These are phyloP conservation scores for Spencermartinsiella europaea DNA, from an alignment of 805 yeast species.

Conservation along the genomic window DNA sequence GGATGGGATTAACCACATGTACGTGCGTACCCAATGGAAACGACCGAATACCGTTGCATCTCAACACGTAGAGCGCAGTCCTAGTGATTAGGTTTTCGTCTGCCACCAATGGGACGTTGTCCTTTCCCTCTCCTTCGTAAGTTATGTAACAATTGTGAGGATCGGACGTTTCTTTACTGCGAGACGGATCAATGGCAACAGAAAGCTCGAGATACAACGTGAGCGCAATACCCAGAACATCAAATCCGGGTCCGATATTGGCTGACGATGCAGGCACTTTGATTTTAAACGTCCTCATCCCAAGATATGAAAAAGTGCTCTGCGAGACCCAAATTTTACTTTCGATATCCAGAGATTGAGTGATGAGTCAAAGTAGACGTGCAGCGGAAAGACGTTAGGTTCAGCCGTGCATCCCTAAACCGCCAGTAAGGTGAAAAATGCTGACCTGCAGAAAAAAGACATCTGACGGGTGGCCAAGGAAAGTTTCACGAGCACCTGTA, in stretches of 20 bases:
- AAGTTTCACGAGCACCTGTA: no score
- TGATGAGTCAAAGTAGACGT: slow-evolving; percentile 1
- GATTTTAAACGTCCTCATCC: slow-evolving; percentile 46
- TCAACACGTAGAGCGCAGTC: slow-evolving; percentile 84
- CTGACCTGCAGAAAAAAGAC: no score
- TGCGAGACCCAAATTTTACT: no score
- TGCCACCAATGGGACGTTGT: slow-evolving; percentile 68
- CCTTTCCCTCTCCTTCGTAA: slow-evolving; percentile 77
- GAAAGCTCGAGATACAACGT: slow-evolving; percentile 64
- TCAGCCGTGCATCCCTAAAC: no score
- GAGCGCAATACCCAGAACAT: slow-evolving; percentile 89
- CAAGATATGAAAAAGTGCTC: no score
- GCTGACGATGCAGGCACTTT: slow-evolving; percentile 96
- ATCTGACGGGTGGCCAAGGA: no score
- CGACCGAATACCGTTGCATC: slow-evolving; percentile 67
- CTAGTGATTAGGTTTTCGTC: slow-evolving; percentile 84
- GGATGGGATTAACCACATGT: slow-evolving; percentile 84
- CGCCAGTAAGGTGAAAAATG: no score
- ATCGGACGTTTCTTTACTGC: slow-evolving; percentile 20
- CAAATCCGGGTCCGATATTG: slow-evolving; percentile 98
- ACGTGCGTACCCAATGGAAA: slow-evolving; percentile 84
- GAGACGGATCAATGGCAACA: slow-evolving; percentile 56
- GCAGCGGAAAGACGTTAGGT: no score
- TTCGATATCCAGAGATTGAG: not conserved
- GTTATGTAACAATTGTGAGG: slow-evolving; percentile 64